Percentiles rank a stretch among this genome's conserved stretches.
These are phyloP conservation scores for Anethum foeniculum DNA, from an alignment of 140 eudicot genomes.

Conservation along the genomic window DNA sequence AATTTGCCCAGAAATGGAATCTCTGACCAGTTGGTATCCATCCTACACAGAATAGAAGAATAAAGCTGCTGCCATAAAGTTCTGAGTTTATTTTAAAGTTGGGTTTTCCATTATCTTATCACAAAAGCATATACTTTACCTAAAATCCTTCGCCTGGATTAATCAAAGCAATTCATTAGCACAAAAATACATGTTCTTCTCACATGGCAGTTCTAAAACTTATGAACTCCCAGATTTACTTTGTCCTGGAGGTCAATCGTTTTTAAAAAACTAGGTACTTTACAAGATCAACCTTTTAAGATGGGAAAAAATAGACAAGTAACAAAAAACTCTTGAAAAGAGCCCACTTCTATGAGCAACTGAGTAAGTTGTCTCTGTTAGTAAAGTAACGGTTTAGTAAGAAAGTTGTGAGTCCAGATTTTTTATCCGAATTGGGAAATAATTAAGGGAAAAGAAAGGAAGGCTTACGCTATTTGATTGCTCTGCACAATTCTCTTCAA, in stretches of 20 bases:
- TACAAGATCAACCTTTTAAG: background rate
- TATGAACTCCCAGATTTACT: background rate
- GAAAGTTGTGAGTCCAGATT: background rate
- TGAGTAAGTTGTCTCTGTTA: background rate
- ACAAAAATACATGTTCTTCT: background rate
- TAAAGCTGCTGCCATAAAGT: background rate
- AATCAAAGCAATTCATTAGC: background rate
- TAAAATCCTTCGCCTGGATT: background rate
- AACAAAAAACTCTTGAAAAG: background rate
- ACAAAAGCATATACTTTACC: background rate
- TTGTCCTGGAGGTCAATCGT: background rate
- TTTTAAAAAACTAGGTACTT: background rate
- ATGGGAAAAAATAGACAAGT: background rate
- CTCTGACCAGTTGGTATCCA: conserved; percentile 52
- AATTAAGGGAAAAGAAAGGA: conserved; percentile 3
- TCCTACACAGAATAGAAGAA: conserved; percentile 34
- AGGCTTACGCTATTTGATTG: conserved; percentile 39
- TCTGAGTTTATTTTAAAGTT: background rate
- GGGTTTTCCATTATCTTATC: background rate
- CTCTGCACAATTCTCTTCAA: conserved; percentile 46
- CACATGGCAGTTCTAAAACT: background rate
- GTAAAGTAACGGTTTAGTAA: background rate
- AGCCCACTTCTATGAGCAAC: background rate
- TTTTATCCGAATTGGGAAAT: background rate
- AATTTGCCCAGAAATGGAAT: conserved; percentile 69